Base-by-base conservation (phyloP, 345 rosid genomes). In the sweet orange (Citrus sinensis) region DNA sequence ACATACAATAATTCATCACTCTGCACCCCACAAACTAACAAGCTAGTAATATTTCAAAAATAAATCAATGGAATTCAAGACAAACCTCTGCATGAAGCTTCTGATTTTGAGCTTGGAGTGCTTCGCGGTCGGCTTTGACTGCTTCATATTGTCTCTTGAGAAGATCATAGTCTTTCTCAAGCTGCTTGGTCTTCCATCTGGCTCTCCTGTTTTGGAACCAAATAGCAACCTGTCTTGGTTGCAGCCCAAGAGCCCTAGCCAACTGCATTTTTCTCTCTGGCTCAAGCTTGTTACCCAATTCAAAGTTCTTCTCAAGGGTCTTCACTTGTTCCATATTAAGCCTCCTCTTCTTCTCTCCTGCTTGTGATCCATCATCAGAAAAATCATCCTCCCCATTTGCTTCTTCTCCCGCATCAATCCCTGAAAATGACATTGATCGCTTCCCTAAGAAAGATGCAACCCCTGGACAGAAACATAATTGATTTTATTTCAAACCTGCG, bases 141-240 rank as follows among this genome's bases (percentile, higher is more conserved):
- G 88, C 87, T 49, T 97, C 98, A 65, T 83, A 92, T 66, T 93
- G 98, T 85, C 87, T 82, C 78, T 92, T 94, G 32, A 97, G 98
- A 30, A 89, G 83, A 82, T 94, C 98, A 70, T 94, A 92, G 76
- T 97, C 98, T 87, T 90, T 96, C 88, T 96, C 99, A 1, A 96
- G 91, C 71, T 97, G 98, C 82, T 97, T 93, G 58, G 98, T 94
- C 81, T 97, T 94, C 99, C 98, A 97, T 60, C 98, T 85, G 39
- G 98, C 99, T 78, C 98, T 92, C 79, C 98, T 85, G 85, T 97
- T 97, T 73, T 97, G 99, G 78, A 97, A 97, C 99, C 99, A 97
- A 34, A 94, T 94, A 24, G 98, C 97, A 79, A 97, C 81, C 89
- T 97, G 99, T 82, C 99, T 90, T 58, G 99, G 99, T 54, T 97